Conservation (phyloP, 306 rosid genomes). For the Canavalia gladiata region DNA sequence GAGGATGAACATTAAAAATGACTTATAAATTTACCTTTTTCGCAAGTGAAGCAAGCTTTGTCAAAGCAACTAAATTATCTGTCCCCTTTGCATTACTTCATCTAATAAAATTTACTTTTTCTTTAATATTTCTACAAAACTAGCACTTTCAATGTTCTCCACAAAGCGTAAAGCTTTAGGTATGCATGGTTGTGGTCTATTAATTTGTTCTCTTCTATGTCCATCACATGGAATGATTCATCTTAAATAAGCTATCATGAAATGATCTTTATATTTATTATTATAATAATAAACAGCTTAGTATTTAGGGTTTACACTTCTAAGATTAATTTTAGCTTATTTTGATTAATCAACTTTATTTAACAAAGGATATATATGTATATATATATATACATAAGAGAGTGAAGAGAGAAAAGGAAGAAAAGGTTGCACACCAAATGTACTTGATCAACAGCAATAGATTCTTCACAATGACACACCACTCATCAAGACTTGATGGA, state of each 20-base stretch:
- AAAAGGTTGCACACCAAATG: constrained; percentile 12
- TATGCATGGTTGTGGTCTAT: too few relatives aligned
- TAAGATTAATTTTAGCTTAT: too few relatives aligned
- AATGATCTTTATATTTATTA: too few relatives aligned
- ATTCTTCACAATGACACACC: constrained; percentile 28
- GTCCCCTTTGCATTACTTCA: background rate
- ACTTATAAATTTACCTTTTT: too few relatives aligned
- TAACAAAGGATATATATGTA: background rate
- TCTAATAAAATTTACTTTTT: background rate
- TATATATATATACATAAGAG: too few relatives aligned
- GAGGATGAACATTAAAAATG: too few relatives aligned
- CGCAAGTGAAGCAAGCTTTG: background rate
- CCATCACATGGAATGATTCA: too few relatives aligned
- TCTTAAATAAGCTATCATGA: too few relatives aligned
- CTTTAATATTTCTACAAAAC: background rate
- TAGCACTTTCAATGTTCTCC: background rate
- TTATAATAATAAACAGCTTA: too few relatives aligned
- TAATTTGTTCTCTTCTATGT: too few relatives aligned
- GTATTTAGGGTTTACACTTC: too few relatives aligned
- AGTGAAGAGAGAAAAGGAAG: background rate
- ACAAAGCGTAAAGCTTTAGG: too few relatives aligned
- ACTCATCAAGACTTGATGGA: background rate
- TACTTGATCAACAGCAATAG: constrained; percentile 35
- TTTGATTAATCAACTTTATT: background rate
- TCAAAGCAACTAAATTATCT: background rate